Evolutionary conservation across 345 rosid genomes (phyloP), one percentile per base, ranked within the genome.

Genomic region (Rhodamnia argentea): DNA sequence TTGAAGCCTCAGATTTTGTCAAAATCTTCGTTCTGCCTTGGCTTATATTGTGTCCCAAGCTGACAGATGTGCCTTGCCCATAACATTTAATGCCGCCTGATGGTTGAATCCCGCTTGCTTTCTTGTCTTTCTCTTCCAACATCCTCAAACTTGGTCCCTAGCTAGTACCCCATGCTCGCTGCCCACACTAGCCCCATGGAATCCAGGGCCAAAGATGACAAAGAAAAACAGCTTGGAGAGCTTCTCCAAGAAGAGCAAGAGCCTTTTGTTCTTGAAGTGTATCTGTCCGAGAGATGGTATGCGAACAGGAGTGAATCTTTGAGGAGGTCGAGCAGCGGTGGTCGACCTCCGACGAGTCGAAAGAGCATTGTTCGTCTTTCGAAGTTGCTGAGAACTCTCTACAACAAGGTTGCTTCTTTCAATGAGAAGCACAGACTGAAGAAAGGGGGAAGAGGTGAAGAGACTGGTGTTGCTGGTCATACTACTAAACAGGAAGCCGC

Each of bases 191-290:
- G 24, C 40, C 47, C 47, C 37, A 70, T 70, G 81, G 81, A 37
- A 70, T 70, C 81, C 26, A 37, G 81, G 10, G 47, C 26, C 24
- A 70, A 70, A 32, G 6, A 86, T 70, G 82, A 87, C 52, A 88
- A 86, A 85, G 88, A 74, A 7, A 91, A 86, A 85, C 90, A 84
- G 83, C 96, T 94, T 57, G 87, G 89, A 47, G 92, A 94, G 42
- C 84, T 92, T 51, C 97, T 93, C 51, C 88, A 87, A 82, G 93
- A 94, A 82, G 89, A 90, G 59, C 95, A 94, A 84, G 97, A 94
- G 52, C 95, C 95, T 85, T 93, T 93, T 83, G 57, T 87, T 42
- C 88, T 91, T 15, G 90, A 92, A 58, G 87, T 82, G 86, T 90
- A 89, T 87, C 93, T 92, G 23, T 60, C 85, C 8, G 94, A 93